Evolutionary conservation across 2,329 filamentous ascomycete species (phyloP), one percentile per base, ranked within the genome.

Genomic region (Ophiostoma australiae): DNA sequence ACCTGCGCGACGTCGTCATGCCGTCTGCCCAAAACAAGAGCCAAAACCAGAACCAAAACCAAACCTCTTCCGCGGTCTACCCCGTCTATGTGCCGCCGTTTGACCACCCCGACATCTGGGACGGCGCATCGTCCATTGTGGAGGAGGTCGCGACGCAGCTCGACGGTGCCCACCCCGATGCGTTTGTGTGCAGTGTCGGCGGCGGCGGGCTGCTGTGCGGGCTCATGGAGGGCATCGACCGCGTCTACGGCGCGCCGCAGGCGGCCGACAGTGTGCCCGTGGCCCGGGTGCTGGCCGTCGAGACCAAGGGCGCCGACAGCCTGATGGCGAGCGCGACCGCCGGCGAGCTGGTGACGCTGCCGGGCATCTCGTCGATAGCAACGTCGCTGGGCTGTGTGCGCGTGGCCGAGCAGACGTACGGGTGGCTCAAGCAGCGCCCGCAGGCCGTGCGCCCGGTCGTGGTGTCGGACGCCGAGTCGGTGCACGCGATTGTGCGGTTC

Each of bases 401-500:
- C n/a, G 91, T 95, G 4, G 87, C 88, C 20, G 80, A 86, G 27
- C 76, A 77, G 75, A 78, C 81, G 0, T 80, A 91, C 80, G 85
- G 89, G 74, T 89, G 91, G 79, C 87, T 85, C 0, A 79, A 83
- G 63, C 77, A 79, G 70, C 81, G 82, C 31, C 75, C 80, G 20
- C 78, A 80, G 66, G 48, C 81, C 1, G 78, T 85, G 52, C 82
- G 83, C 52, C 89, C 85, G 73, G 80, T 86, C 2, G 90, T 93
- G 0, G 82, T 95, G 10, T 84, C 84, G 2, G 92, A 96, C 76
- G 89, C 88, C 3, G 91, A 95, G 76, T 94, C 94, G 0, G 92
- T 91, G 27, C 86, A 89, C 80, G 93, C 89, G 2, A 91, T 90
- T 70, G 88, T 90, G 76, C 84, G 87, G 33, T 89, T 97, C 73